Evolutionary conservation across 179 eudicot genomes (phyloP).

Genomic region (Patellifolia procumbens): DNA sequence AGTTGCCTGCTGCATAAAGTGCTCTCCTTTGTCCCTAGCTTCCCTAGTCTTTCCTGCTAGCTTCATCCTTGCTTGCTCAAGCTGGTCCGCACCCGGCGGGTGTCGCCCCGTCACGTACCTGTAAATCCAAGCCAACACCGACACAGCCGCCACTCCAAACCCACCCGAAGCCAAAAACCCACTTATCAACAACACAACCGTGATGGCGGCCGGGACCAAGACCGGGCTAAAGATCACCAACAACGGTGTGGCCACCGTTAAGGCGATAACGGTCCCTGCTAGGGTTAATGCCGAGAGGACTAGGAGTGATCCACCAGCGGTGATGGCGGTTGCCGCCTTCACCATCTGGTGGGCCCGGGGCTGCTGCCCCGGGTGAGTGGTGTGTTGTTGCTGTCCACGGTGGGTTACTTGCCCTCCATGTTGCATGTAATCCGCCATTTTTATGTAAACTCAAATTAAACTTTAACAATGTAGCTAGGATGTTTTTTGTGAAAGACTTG

Average conservation of each 20-base stretch:
- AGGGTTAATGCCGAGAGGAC: slow-evolving; percentile 47
- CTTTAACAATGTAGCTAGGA: neutral
- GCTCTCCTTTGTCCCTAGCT: slow-evolving; percentile 48
- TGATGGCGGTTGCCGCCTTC: slow-evolving; percentile 49
- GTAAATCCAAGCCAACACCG: slow-evolving; percentile 52
- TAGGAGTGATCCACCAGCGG: slow-evolving; percentile 53
- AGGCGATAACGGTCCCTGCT: slow-evolving; percentile 44
- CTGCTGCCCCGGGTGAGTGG: slow-evolving; percentile 19
- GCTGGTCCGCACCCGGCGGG: slow-evolving; percentile 44
- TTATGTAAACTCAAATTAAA: neutral
- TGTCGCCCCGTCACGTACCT: slow-evolving; percentile 54
- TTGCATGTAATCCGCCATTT: slow-evolving; percentile 38
- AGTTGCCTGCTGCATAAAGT: slow-evolving; percentile 33
- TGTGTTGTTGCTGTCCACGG: slow-evolving; percentile 11
- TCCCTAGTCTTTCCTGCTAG: slow-evolving; percentile 50
- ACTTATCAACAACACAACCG: slow-evolving; percentile 25
- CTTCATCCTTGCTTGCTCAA: slow-evolving; percentile 55
- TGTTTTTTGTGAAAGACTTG: neutral
- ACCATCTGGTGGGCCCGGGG: slow-evolving; percentile 40
- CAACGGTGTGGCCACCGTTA: slow-evolving; percentile 45
- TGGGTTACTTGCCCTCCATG: slow-evolving; percentile 11
- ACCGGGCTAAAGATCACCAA: slow-evolving; percentile 65
- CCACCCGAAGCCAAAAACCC: slow-evolving; percentile 56
- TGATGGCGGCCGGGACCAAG: slow-evolving; percentile 49
- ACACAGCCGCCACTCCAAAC: slow-evolving; percentile 49